A percentile compares a stretch with the other conserved stretches of the same genome.
Evolutionary conservation across 2,329 filamentous ascomycete species (phyloP).

Genomic region (Colletotrichum orchidophilum): DNA sequence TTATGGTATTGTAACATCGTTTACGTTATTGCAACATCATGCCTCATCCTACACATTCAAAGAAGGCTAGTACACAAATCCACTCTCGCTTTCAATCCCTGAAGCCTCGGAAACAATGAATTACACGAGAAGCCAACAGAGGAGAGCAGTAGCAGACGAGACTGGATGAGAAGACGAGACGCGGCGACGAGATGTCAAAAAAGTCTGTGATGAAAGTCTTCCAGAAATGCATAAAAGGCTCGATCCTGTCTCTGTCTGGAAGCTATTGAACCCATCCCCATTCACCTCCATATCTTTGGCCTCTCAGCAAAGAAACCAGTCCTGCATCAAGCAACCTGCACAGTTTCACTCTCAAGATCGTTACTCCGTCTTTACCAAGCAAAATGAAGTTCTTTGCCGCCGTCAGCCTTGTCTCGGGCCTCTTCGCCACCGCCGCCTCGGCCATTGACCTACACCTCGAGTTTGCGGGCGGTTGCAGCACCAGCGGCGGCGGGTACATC

Average conservation of each 20-base stretch:
- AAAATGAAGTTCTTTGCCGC: conserved; percentile 20
- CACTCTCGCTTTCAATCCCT: conserved; percentile 10
- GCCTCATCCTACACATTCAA: background rate
- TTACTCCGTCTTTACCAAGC: conserved; percentile 6
- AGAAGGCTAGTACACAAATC: background rate
- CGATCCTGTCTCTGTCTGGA: conserved; percentile 3
- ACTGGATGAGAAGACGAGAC: background rate
- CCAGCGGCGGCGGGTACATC: conserved; percentile 2
- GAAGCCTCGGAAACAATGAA: background rate
- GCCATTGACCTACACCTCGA: conserved; percentile 25
- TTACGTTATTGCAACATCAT: background rate
- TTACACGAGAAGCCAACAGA: background rate
- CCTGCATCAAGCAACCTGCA: background rate
- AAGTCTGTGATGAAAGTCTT: background rate
- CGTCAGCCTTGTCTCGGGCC: conserved; percentile 17
- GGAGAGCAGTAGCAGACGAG: conserved; percentile 6
- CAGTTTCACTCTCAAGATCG: background rate
- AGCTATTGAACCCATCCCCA: background rate
- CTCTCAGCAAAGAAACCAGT: conserved; percentile 2
- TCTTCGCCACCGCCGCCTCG: conserved; percentile 23
- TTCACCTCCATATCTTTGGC: conserved; percentile 1
- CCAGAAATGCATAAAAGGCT: conserved; percentile 21
- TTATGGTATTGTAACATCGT: conserved; percentile 1
- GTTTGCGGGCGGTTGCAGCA: conserved; percentile 23
- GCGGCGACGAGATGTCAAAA: background rate